Percentiles rank a stretch among this genome's conserved stretches.
These are phyloP conservation scores for Erysiphe neolycopersici DNA, from an alignment of 2,329 filamentous ascomycete species.

Conservation along the genomic window DNA sequence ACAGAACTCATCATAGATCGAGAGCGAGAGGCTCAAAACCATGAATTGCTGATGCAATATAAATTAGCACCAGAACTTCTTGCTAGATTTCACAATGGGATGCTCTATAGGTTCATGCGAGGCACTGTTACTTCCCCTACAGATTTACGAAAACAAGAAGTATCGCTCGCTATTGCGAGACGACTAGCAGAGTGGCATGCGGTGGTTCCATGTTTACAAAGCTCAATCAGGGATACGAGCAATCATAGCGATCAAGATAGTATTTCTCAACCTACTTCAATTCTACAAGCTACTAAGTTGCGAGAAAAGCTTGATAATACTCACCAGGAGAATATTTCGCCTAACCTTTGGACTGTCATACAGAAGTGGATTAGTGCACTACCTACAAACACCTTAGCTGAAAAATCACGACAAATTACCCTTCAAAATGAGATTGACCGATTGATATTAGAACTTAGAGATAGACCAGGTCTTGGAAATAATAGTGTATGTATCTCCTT, in stretches of 20 bases:
- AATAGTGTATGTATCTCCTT: constrained; percentile 32
- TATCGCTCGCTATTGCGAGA: constrained; percentile 63
- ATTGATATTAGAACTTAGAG: constrained; percentile 44
- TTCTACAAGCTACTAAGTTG: constrained; percentile 12
- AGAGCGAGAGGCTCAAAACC: constrained; percentile 53
- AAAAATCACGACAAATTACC: constrained; percentile 36
- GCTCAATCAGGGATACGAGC: constrained; percentile 4
- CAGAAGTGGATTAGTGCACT: constrained; percentile 86
- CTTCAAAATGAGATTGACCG: constrained; percentile 51
- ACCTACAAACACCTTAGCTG: constrained; percentile 41
- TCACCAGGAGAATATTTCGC: constrained; percentile 41
- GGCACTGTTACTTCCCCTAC: constrained; percentile 56
- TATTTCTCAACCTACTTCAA: constrained; percentile 7
- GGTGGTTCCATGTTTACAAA: constrained; percentile 28
- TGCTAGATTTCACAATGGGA: constrained; percentile 82
- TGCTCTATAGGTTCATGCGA: constrained; percentile 76
- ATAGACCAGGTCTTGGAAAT: constrained; percentile 48
- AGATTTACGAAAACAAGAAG: constrained; percentile 47
- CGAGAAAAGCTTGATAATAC: constrained; percentile 14
- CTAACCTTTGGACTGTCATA: constrained; percentile 85
- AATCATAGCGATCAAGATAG: not conserved
- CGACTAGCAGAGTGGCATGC: constrained; percentile 88
- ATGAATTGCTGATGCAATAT: constrained; percentile 64
- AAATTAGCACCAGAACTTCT: constrained; percentile 67
- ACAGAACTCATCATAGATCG: constrained; percentile 92